A percentile compares a stretch with the other conserved stretches of the same genome.
Conservation (phyloP, 352 stramenopile species). For the Pythium guiyangense region DNA sequence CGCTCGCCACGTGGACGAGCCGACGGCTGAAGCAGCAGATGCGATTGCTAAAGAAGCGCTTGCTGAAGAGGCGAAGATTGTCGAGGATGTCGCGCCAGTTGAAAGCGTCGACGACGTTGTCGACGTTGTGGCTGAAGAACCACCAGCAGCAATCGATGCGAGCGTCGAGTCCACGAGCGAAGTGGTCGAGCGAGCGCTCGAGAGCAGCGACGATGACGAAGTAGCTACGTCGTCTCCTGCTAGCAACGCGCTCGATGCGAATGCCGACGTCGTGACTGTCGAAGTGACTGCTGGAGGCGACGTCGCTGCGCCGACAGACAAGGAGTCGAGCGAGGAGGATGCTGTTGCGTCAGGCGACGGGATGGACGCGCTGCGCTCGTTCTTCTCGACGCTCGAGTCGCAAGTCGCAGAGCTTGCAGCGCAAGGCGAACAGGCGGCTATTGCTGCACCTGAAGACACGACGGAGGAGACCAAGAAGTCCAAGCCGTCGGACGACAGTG, state of each 20-base stretch:
- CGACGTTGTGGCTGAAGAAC: not conserved
- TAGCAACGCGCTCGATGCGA: not conserved
- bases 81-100: not conserved
- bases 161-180: not conserved
- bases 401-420: too few relatives aligned
- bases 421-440: not conserved
- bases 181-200: too few relatives aligned
- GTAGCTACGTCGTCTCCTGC: not conserved
- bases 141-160: not conserved
- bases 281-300: slow-evolving; percentile 1
- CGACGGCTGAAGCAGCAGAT: not conserved
- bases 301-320: not conserved
- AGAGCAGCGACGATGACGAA: not conserved
- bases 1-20: not conserved
- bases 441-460: not conserved
- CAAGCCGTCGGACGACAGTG: too few relatives aligned
- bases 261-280: not conserved
- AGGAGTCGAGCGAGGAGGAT: not conserved
- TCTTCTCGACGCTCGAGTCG: not conserved
- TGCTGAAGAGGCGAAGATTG: not conserved
- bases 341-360: not conserved
- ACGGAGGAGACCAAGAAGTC: not conserved
- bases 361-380: not conserved
- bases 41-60: not conserved
- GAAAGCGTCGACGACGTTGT: not conserved